A percentile compares a stretch with the other conserved stretches of the same genome.
Conservation (phyloP, 148 eudicot species). For the Cornus florida region DNA sequence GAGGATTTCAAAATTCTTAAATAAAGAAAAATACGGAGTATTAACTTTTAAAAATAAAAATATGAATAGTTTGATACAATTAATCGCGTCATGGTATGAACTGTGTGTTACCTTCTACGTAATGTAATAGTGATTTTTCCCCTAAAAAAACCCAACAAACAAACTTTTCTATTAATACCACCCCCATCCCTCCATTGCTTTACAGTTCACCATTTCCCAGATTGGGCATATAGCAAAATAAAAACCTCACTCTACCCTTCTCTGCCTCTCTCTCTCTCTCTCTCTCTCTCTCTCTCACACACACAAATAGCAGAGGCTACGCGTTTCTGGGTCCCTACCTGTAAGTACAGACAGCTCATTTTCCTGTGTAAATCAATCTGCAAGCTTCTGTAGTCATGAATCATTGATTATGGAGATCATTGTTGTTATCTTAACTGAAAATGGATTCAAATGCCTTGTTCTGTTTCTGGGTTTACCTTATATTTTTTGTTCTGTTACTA, state of each 20-base stretch:
- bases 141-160: background rate
- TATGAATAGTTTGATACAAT: too few species aligned
- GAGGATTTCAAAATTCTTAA: too few species aligned
- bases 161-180: constrained; percentile 1
- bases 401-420: background rate
- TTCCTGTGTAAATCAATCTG: background rate
- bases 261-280: background rate
- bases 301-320: background rate
- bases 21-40: too few species aligned
- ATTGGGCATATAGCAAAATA: background rate
- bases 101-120: too few species aligned
- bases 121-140: too few species aligned
- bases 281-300: background rate
- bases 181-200: background rate
- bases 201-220: background rate
- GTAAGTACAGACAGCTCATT: background rate
- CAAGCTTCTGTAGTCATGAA: background rate
- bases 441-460: background rate
- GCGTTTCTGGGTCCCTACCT: background rate
- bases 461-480: background rate
- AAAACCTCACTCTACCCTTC: too few species aligned
- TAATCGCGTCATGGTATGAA: too few species aligned
- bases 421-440: background rate
- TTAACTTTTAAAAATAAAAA: too few species aligned
- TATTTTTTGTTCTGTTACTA: background rate